A percentile compares a stretch with the other conserved stretches of the same genome.
Conservation (phyloP, 1,284 basidiomycete genomes). For the Apiotrichum montevideense region DNA sequence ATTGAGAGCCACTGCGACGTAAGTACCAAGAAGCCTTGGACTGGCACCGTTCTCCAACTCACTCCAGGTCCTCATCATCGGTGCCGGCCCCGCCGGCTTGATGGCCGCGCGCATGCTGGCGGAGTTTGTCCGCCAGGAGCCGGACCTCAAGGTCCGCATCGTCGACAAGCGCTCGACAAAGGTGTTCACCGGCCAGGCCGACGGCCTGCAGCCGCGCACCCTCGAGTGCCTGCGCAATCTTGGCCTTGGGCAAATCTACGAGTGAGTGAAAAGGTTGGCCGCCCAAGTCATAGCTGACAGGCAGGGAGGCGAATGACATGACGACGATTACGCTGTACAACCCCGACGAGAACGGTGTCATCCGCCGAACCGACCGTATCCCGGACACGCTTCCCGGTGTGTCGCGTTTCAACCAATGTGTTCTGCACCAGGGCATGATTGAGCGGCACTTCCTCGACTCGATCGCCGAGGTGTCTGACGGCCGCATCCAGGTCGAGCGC, state of each 20-base stretch:
- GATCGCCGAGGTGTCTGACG: slow-evolving; percentile 10
- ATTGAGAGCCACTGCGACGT: too few relatives aligned
- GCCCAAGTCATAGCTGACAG: not conserved
- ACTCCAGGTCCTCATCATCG: slow-evolving; percentile 17
- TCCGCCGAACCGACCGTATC: slow-evolving; percentile 12
- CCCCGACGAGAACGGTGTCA: slow-evolving; percentile 10
- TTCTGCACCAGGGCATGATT: slow-evolving; percentile 14
- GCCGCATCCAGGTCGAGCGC: slow-evolving; percentile 12
- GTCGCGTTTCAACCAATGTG: slow-evolving; percentile 9
- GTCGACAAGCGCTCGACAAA: slow-evolving; percentile 16
- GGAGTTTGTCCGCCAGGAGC: slow-evolving; percentile 6
- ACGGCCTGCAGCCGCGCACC: slow-evolving; percentile 11
- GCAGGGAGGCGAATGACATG: slow-evolving; percentile 9
- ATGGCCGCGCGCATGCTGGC: slow-evolving; percentile 9
- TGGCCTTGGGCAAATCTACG: slow-evolving; percentile 7
- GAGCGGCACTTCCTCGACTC: slow-evolving; percentile 16
- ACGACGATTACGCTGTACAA: slow-evolving; percentile 9
- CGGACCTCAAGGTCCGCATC: slow-evolving; percentile 15
- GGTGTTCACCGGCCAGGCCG: slow-evolving; percentile 11
- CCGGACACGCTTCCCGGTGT: slow-evolving; percentile 12
- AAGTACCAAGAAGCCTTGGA: too few relatives aligned
- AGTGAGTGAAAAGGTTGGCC: not conserved
- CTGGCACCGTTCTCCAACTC: not conserved
- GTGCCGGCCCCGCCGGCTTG: slow-evolving; percentile 13
- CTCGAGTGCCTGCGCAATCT: slow-evolving; percentile 11